Percentiles rank a stretch among this genome's conserved stretches.
phyloP scores from a whole-genome alignment of 495 filamentous ascomycete genomes.

The Daldinia childiae region DNA sequence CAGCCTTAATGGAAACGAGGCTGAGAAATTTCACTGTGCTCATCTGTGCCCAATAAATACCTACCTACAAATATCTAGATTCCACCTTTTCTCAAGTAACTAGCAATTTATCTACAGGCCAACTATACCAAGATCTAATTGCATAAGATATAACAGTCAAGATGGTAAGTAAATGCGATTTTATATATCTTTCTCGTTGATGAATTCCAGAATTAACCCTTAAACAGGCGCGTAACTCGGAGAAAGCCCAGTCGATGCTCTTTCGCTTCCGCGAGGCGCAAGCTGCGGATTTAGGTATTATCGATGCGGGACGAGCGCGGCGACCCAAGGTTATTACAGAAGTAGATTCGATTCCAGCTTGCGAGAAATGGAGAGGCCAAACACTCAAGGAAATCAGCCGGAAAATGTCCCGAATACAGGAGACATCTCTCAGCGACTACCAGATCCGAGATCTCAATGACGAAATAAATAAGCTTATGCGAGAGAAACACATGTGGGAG shows the following conservation, averaged over 20 bases:
- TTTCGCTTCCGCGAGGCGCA: slow-evolving; percentile 99
- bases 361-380: slow-evolving; percentile 98
- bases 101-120: not conserved
- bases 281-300: slow-evolving; percentile 94
- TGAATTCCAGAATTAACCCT: slow-evolving; percentile 13
- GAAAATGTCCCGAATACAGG: slow-evolving; percentile 95
- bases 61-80: not conserved
- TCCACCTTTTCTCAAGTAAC: slow-evolving; percentile 6
- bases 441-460: slow-evolving; percentile 98
- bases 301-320: slow-evolving; percentile 88
- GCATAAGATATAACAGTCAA: slow-evolving; percentile 24
- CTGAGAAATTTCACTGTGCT: slow-evolving; percentile 20
- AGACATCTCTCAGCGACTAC: slow-evolving; percentile 85
- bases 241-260: slow-evolving; percentile 99
- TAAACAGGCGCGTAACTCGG: slow-evolving; percentile 75
- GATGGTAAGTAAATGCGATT: slow-evolving; percentile 40
- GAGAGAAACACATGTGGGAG: slow-evolving; percentile 99
- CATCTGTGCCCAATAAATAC: slow-evolving; percentile 8
- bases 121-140: not conserved
- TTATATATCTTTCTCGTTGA: not conserved
- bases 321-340: slow-evolving; percentile 90
- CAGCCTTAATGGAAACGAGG: slow-evolving; percentile 36
- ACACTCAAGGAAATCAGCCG: slow-evolving; percentile 97
- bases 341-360: slow-evolving; percentile 81
- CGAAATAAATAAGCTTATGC: slow-evolving; percentile 99